Conservation (phyloP, 108 stramenopile species). For the Nitzschia sp. region DNA sequence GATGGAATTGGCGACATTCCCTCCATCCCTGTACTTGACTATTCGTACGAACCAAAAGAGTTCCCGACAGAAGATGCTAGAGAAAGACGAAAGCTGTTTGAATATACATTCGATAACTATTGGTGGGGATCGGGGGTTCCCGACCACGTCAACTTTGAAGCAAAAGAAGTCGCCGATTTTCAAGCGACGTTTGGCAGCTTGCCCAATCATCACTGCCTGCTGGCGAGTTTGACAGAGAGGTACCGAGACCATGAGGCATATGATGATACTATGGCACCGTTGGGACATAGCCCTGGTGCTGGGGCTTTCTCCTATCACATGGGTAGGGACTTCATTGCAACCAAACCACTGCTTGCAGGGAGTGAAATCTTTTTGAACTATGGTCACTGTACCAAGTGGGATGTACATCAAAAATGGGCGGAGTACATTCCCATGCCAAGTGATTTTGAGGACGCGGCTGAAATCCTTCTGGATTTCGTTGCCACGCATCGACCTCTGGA, state of each 20-base stretch:
- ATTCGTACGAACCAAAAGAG: not conserved
- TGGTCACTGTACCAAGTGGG: not conserved
- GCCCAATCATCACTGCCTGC: slow-evolving; percentile 46
- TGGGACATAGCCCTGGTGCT: slow-evolving; percentile 15
- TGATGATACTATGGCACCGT: slow-evolving; percentile 20
- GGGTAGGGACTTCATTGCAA: slow-evolving; percentile 34
- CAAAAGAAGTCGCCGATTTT: slow-evolving; percentile 30
- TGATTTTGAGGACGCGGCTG: not conserved
- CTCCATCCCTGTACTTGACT: not conserved
- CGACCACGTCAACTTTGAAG: slow-evolving; percentile 32
- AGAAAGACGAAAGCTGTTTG: slow-evolving; percentile 8
- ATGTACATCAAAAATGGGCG: not conserved
- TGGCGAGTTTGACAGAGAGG: slow-evolving; percentile 14
- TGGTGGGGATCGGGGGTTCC: slow-evolving; percentile 42
- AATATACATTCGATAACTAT: slow-evolving; percentile 15
- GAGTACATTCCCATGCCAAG: not conserved
- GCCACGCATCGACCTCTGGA: not conserved
- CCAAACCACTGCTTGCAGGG: slow-evolving; percentile 11
- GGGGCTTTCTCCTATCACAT: slow-evolving; percentile 47
- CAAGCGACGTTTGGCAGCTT: slow-evolving; percentile 42
- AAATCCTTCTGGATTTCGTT: not conserved
- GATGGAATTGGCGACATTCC: not conserved
- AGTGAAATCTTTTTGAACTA: slow-evolving; percentile 29
- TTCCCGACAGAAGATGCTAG: not conserved
- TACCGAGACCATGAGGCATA: slow-evolving; percentile 10